Evolutionary conservation across 805 yeast species (phyloP).

Genomic region (Yamadazyma sp.): DNA sequence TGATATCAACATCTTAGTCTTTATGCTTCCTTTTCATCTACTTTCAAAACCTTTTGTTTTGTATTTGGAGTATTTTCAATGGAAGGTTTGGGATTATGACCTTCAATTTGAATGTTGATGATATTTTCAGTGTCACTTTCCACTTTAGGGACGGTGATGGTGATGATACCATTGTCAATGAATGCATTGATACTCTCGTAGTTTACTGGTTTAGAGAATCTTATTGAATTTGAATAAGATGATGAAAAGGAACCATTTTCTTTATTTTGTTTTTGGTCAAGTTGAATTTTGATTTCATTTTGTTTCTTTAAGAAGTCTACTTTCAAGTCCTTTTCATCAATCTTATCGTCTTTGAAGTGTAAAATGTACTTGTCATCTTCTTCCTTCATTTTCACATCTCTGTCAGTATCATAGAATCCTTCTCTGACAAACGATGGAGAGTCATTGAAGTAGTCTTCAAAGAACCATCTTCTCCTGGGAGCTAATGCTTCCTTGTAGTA

Average conservation of each 20-base stretch:
- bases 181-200: background rate
- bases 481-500: background rate
- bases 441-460: background rate
- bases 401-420: background rate
- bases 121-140: background rate
- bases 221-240: background rate
- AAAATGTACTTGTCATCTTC: background rate
- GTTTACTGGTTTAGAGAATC: background rate
- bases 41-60: background rate
- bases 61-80: background rate
- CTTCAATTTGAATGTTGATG: background rate
- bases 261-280: background rate
- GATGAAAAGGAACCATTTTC: background rate
- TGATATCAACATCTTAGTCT: too few relatives aligned
- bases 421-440: background rate
- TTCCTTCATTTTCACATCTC: background rate
- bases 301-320: background rate
- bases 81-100: too few relatives aligned
- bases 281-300: background rate
- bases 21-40: background rate
- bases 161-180: background rate
- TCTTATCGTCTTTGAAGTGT: background rate
- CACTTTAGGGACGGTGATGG: background rate
- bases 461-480: slow-evolving; percentile 1
- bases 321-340: background rate